A percentile compares a stretch with the other conserved stretches of the same genome.
These are phyloP conservation scores for Leishmania tropica DNA, from an alignment of 208 protist genomes.

Conservation along the genomic window DNA sequence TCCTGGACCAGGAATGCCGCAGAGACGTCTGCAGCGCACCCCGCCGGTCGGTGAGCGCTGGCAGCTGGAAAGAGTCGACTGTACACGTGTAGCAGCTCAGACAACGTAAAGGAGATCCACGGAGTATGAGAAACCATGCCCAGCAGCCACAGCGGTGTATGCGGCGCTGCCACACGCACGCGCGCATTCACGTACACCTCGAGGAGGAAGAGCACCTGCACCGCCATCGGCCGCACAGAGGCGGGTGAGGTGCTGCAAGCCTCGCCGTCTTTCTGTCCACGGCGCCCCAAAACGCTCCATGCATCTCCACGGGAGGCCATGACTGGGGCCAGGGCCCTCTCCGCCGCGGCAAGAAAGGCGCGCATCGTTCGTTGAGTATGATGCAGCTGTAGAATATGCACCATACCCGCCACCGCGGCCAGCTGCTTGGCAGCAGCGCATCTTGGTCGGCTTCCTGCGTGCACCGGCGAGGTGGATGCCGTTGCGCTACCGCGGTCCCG, in stretches of 20 bases:
- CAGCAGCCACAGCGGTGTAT: slow-evolving; percentile 16
- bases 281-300: background rate
- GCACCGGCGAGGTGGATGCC: background rate
- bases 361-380: slow-evolving; percentile 33
- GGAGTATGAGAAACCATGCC: background rate
- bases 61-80: slow-evolving; percentile 5
- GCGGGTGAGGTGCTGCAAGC: background rate
- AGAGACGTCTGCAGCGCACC: background rate
- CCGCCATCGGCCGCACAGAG: background rate
- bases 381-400: slow-evolving; percentile 9
- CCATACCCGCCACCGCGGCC: slow-evolving; percentile 10
- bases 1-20: background rate
- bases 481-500: background rate
- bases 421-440: slow-evolving; percentile 2
- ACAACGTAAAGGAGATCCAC: background rate
- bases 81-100: slow-evolving; percentile 18
- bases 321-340: slow-evolving; percentile 5
- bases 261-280: background rate
- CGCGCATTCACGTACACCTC: slow-evolving; percentile 24
- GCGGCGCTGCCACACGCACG: slow-evolving; percentile 8
- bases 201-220: slow-evolving; percentile 19
- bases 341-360: slow-evolving; percentile 27
- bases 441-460: background rate
- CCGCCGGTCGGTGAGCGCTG: background rate
- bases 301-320: background rate